A percentile compares a stretch with the other conserved stretches of the same genome.
Evolutionary conservation across 352 stramenopile species (phyloP).

Genomic region (Phytophthora pini): DNA sequence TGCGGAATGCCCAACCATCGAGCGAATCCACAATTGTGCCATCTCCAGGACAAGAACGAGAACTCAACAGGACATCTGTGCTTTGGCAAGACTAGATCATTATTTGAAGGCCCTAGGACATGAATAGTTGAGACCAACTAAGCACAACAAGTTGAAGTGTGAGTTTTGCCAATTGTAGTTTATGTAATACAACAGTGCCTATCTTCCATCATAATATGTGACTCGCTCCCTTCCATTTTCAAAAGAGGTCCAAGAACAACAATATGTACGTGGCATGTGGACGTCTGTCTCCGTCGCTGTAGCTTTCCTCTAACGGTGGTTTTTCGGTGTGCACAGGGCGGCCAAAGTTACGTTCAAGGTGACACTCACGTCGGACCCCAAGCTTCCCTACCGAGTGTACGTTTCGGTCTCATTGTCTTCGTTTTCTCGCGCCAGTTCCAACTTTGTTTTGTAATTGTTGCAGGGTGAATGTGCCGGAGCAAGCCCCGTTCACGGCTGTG

Average conservation of each 20-base stretch:
- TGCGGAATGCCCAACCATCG: constrained; percentile 12
- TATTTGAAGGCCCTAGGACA: too few relatives aligned
- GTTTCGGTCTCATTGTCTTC: constrained; percentile 12
- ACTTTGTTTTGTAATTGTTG: constrained; percentile 3
- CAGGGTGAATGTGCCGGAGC: constrained; percentile 82
- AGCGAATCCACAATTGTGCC: background rate
- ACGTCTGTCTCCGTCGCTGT: background rate
- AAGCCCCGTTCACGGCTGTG: constrained; percentile 84
- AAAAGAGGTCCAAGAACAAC: constrained; percentile 1
- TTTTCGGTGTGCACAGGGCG: constrained; percentile 36
- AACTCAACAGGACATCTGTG: too few relatives aligned
- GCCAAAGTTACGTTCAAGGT: constrained; percentile 90
- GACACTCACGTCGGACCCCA: constrained; percentile 87
- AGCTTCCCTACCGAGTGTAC: constrained; percentile 83
- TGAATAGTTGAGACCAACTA: too few relatives aligned
- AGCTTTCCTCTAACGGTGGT: constrained; percentile 3
- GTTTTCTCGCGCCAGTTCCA: background rate
- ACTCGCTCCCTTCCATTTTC: constrained; percentile 21
- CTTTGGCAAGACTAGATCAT: too few relatives aligned
- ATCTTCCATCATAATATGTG: background rate
- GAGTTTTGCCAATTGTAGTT: background rate
- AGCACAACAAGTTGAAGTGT: constrained; percentile 1
- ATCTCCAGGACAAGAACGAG: background rate
- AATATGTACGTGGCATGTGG: constrained; percentile 24
- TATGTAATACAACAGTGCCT: constrained; percentile 12